Base-by-base conservation (phyloP, 1,139 yeast genomes). In the Debaryomyces sp. region DNA sequence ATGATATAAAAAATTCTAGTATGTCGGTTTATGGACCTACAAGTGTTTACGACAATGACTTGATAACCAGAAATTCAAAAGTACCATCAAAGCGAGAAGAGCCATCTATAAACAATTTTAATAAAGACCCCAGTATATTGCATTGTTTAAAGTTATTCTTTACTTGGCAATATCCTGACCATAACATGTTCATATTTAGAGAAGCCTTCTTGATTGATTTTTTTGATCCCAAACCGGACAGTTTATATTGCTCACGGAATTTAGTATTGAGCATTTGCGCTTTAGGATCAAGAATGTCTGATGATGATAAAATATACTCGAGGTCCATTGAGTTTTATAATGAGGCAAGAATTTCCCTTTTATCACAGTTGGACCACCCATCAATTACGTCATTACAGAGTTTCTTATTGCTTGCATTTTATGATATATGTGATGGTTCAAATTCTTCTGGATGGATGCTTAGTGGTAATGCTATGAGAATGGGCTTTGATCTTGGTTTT, bases 121-220 rank as follows among this genome's bases (percentile, higher is more conserved):
- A 72, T 53, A 67, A 67, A 37, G 75, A 74, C 53, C 70, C 71
- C 2, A 80, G 68, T 47, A 71, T 81, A 50, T 59, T 81, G 29
- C 73, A 76, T 43, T 80, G 85, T 52, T 61, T 84, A 34, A 77
- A 81, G 47, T 67, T 80, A 34, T 84, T 84, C 58, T 84, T 84
- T 60, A 77, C 78, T 27, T 83, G 87, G 86, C 79, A 82, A 51
- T 84, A 84, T 54, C 87, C 88, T 2, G 87, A 82, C 50, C 80
- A 81, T 55, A 81, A 81, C 57, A 75, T 82, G 72, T 84, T 83
- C 56, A 74, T 84, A 17, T 84, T 82, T 56, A 66, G 89, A 50
- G 89, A 84, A 57, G 82, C 87, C n/a, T 84, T 84, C 57, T 64
- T 84, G 42, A 73, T 71, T 50, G 87, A 83, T 46, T 75, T 81